Evolutionary conservation across 768 basidiomycete species (phyloP), one percentile per base, ranked within the genome.

Genomic region (Tricholomella constricta): DNA sequence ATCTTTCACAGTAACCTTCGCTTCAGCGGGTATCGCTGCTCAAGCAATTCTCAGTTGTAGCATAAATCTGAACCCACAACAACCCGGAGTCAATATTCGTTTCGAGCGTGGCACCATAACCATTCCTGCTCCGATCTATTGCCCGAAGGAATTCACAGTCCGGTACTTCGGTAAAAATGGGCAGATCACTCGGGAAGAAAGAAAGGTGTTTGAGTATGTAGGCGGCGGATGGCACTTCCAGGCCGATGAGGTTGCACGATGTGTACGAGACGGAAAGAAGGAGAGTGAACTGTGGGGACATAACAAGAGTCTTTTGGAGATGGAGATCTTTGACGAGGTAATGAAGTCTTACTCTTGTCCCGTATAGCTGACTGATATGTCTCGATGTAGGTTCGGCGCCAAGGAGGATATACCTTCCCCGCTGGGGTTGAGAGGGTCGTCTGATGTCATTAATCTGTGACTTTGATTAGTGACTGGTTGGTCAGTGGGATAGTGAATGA

Each of bases 321-420:
- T 94, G 86, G 75, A 83, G 26, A 82, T 93, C 48, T 94, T 96
- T 62, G 94, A 95, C 63, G 83, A 88, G 78, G 91, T 91, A 54
- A 57, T 72, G 15, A 14, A 26, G 6, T 20, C 59, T 38, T 14
- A n/a, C n/a, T 9, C 50, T n/a, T 31, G 11, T 22, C 45, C 40
- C 27, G 31, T 8, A 34, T 31, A 17, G n/a, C 46, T 11, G n/a
- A 22, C 3, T 44, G 41, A 48, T 51, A 20, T 27, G 25, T 38
- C 34, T 17, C 8, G 42, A 25, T 36, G 3, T 52, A 86, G 85
- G 82, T 86, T 42, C 81, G 86, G 48, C 78, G 77, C 51, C 87
- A 89, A 62, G 87, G 89, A 10, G 78, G 75, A 14, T 91, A 89
- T 58, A 65, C 66, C 11, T 73, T 89, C 52, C 86, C 88, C 38